Percentiles rank a stretch among this genome's conserved stretches.
phyloP scores from a whole-genome alignment of 2,329 filamentous ascomycete genomes.

The Aspergillus proliferans region DNA sequence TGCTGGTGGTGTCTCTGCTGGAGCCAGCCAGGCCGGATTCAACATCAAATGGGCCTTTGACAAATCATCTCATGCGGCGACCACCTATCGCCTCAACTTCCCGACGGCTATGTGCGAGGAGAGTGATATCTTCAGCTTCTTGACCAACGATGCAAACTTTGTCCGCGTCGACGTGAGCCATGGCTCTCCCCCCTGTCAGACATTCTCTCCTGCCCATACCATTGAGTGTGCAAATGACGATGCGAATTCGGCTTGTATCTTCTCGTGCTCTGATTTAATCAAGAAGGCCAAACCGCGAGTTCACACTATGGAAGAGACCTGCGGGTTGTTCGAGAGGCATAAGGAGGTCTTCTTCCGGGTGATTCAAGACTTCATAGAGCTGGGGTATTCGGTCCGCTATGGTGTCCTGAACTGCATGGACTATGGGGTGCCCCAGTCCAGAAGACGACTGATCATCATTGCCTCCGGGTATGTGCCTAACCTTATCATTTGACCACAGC shows the following conservation, averaged over 20 bases:
- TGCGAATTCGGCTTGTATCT: constrained; percentile 56
- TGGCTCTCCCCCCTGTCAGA: constrained; percentile 71
- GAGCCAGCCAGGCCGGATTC: constrained; percentile 56
- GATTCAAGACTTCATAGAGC: constrained; percentile 57
- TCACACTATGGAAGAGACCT: constrained; percentile 73
- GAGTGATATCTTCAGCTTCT: constrained; percentile 42
- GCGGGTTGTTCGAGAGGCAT: constrained; percentile 56
- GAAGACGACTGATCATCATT: constrained; percentile 48
- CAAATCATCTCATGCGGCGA: constrained; percentile 49
- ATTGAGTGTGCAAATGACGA: constrained; percentile 53
- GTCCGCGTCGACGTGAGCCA: constrained; percentile 63
- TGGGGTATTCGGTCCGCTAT: constrained; percentile 67
- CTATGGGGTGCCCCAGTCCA: constrained; percentile 46
- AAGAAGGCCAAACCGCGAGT: constrained; percentile 57
- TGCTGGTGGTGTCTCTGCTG: constrained; percentile 63
- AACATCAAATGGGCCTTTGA: constrained; percentile 60
- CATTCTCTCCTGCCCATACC: constrained; percentile 68
- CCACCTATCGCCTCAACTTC: constrained; percentile 58
- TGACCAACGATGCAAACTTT: constrained; percentile 24
- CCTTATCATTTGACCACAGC: background rate
- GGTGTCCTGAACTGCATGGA: constrained; percentile 48
- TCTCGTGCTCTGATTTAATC: constrained; percentile 49
- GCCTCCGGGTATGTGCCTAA: constrained; percentile 44
- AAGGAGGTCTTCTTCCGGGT: constrained; percentile 53
- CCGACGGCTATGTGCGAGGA: constrained; percentile 29